Evolutionary conservation across 73 alveolate genomes (phyloP), one percentile per base, ranked within the genome.

Genomic region (Paramecium tetraurelia): DNA sequence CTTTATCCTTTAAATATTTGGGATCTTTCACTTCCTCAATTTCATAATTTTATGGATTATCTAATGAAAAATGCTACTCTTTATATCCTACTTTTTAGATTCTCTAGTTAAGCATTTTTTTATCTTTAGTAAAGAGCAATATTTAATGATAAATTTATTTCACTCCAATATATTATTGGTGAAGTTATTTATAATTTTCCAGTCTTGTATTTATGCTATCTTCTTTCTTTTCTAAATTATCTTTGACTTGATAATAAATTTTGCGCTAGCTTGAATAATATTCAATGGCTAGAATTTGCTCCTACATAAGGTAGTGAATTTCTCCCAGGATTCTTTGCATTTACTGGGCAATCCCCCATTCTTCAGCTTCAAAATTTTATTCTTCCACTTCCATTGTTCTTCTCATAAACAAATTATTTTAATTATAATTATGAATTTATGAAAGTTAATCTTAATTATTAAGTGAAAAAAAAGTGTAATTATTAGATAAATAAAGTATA

Each of bases 281-380:
- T 12, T 63, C 16, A 63, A 63, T 27, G 5, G 16, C 21, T 11
- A 33, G 10, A 3, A 63, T 27, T 24, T 63, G 27, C 12, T 63
- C 84, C 0, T 12, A 31, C 84, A 63, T 31, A 3, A 31, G 24
- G 31, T 31, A 63, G 11, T 63, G 84, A 12, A 63, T 27, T 20
- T 63, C 84, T 63, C 84, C 84, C 8, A 63, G 7, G 6, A 63
- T 63, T 24, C 84, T 63, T 63, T 63, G 9, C 84, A 63, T 63
- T 63, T 63, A 63, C 10, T 63, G 24, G 8, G 84, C 84, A 12
- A 63, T 63, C 12, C 84, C 84, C 84, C 84, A 63, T 63, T 63
- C 84, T 63, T 63, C 84, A 31, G 84, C 84, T 63, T 63, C 84
- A 63, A 63, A 63, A 63, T 33, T 63, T 63, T 63, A 63, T 33